These are phyloP conservation scores for Tetrahymena borealis DNA, from an alignment of 73 alveolate genomes.

Conservation along the genomic window DNA sequence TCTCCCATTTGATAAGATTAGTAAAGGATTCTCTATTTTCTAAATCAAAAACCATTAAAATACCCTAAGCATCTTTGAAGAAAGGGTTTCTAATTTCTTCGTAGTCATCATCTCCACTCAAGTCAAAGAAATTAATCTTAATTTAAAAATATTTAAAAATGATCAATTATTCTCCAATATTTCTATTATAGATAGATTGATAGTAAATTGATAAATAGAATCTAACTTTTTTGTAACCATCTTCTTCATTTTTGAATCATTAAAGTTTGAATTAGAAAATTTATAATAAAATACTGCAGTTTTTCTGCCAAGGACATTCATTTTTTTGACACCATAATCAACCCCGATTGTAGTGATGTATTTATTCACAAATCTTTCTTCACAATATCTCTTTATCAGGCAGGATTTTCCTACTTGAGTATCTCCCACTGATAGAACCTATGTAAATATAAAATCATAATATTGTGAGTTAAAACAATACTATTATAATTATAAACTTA, in stretches of 20 bases:
- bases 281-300: conserved; percentile 45
- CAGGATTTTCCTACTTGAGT: conserved; percentile 96
- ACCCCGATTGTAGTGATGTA: conserved; percentile 98
- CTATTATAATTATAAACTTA: neutral
- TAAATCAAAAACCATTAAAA: conserved; percentile 33
- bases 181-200: too few relatives aligned
- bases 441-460: neutral
- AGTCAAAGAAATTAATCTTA: conserved; percentile 86
- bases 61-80: conserved; percentile 36
- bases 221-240: neutral
- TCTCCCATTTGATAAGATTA: conserved; percentile 39
- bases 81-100: conserved; percentile 45
- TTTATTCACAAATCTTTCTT: conserved; percentile 89
- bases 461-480: neutral
- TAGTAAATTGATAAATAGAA: too few relatives aligned
- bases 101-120: conserved; percentile 93
- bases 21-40: conserved; percentile 17
- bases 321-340: conserved; percentile 98
- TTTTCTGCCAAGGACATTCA: conserved; percentile 70
- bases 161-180: too few relatives aligned
- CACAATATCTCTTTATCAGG: conserved; percentile 97
- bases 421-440: conserved; percentile 92
- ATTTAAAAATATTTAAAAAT: neutral
- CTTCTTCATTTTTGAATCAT: neutral
- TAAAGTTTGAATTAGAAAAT: neutral